Base-by-base conservation (phyloP, 257 asterid species). In the Gardenia jasminoides region DNA sequence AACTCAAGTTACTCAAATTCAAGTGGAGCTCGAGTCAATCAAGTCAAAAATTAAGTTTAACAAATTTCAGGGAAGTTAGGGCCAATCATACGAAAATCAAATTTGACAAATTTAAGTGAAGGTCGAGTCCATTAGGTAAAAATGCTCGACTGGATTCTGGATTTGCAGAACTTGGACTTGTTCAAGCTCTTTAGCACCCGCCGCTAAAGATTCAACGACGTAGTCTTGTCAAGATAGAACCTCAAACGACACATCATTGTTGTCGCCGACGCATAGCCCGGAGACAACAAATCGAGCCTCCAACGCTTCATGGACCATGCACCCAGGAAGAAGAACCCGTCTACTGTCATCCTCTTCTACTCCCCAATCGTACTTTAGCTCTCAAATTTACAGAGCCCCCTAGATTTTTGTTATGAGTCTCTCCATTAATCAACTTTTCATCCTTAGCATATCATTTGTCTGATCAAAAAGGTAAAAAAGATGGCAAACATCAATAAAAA, bases 401-500 rank as follows among this genome's bases (percentile, higher is more conserved):
- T 0, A 72, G n/a, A 12, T 52, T 43, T 62, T 30, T 56, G 30
- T 36, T 58, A 36, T 59, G 2, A 48, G 10, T 24, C 26, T 15
- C 44, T 26, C 31, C 9, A n/a, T n/a, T 41, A n/a, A 22, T n/a
- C 20, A 43, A 43, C 52, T 68, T 68, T 15, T 19, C 16, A 3
- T 8, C 33, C 2, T 41, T n/a, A 48, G 22, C 26, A 12, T 24
- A 20, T 12, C 44, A 12, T n/a, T 22, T 59, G 43, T 26, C 65
- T 26, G 16, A 59, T 33, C 44, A 41, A 12, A 20, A 12, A 15
- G n/a, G n/a, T n/a, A 48, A 15, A 4, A 31, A 50, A 76, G 28
- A 93, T 91, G 97, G 89, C 93, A 13, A 93, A 89, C 81, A 85
- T 84, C 69, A 92, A 90, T 81, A 87, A 82, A 46, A 85, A 79